Conservation (phyloP, 2,329 filamentous ascomycete genomes). For the Calycina marina region DNA sequence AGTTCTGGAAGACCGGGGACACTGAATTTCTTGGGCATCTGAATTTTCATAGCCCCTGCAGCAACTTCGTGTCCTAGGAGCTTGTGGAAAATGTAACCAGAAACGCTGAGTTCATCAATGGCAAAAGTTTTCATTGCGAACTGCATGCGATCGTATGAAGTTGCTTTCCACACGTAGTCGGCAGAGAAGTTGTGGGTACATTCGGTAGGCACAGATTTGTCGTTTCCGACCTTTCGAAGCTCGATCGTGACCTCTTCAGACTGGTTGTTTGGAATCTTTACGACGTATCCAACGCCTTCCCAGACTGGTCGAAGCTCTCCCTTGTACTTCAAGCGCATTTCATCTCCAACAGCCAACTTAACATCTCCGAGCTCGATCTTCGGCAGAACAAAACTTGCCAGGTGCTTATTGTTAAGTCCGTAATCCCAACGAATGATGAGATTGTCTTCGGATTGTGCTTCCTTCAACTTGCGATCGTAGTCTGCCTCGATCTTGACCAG, state of each 20-base stretch:
- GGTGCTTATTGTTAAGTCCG: constrained; percentile 92
- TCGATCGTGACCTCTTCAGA: constrained; percentile 96
- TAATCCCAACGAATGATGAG: constrained; percentile 88
- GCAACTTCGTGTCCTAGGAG: constrained; percentile 91
- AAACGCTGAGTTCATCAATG: constrained; percentile 94
- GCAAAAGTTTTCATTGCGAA: constrained; percentile 98
- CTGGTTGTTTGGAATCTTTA: constrained; percentile 99
- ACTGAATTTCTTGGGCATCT: constrained; percentile 91
- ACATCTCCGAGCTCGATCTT: constrained; percentile 97
- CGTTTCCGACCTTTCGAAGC: constrained; percentile 82
- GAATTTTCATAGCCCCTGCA: constrained; percentile 86
- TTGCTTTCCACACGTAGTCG: constrained; percentile 99
- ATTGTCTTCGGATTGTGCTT: constrained; percentile 95
- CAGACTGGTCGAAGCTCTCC: constrained; percentile 83
- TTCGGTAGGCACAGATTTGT: constrained; percentile 90
- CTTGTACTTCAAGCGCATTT: constrained; percentile 95
- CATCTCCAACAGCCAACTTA: constrained; percentile 92
- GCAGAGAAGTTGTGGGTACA: constrained; percentile 97
- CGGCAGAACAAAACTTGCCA: constrained; percentile 87
- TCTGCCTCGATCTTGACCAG: constrained; percentile 98
- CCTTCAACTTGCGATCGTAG: constrained; percentile 97
- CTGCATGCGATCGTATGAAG: constrained; percentile 98
- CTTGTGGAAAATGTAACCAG: constrained; percentile 96
- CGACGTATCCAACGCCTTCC: constrained; percentile 97
- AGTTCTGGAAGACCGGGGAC: constrained; percentile 88